Base-by-base conservation (phyloP, 768 basidiomycete genomes). In the Wakefieldia striispora region DNA sequence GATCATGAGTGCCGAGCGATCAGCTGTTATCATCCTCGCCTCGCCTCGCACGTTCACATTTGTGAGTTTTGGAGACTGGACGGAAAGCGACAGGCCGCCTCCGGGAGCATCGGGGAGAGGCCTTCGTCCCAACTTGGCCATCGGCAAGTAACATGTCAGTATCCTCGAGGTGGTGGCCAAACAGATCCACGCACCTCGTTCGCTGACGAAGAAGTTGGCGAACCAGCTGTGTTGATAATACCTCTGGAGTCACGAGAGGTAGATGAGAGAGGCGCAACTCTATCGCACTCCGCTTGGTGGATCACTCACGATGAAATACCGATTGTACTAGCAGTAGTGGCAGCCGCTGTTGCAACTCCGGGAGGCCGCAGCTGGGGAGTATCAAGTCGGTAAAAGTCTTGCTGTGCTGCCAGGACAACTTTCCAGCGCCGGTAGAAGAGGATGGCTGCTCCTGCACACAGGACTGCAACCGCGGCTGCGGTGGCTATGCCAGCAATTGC, bases 351-450 rank as follows among this genome's bases (percentile, higher is more conserved):
- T 33, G 33, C 33, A 33, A 33, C 33, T 33, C 16, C 33, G 14
- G 33, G 33, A 33, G 14, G 33, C 33, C 16, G 33, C 16, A 14
- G 14, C 8, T 16, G 33, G 33, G 33, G 33, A 16, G 33, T 33
- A 33, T 33, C 33, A 6, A 33, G 33, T 33, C 33, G 33, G 33
- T 6, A 33, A 33, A 33, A 33, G 14, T 16, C 14, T 2, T 33
- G 14, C 1, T 33, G 33, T 27, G 17, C 21, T 24, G 19, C 20
- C 33, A 54, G 41, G 2, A 37, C 50, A 11, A 44, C 40, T 48
- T 47, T 64, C 61, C 59, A 68, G 16, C 59, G 61, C 23, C 54
- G 38, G 23, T 64, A 60, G 48, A 63, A 66, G 19, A 61, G 35
- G 23, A 47, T 29, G 0, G 65, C 64, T 1, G 43, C 50, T 1